Conservation (phyloP, 768 basidiomycete species). For the Collybiopsis confluens region DNA sequence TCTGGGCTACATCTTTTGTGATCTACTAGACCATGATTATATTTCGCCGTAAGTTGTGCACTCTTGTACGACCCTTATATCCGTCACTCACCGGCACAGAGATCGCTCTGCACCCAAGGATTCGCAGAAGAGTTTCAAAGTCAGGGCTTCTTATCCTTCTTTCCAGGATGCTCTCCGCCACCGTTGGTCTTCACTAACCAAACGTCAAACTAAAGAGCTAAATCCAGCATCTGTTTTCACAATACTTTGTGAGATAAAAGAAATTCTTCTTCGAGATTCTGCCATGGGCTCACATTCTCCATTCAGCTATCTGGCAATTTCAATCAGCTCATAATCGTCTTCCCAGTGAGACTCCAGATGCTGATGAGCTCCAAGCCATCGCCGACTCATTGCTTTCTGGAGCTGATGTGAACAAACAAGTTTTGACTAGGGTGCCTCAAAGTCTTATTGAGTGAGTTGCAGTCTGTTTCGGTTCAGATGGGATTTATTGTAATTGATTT, state of each 20-base stretch:
- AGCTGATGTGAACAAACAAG: constrained; percentile 70
- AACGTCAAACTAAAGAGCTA: constrained; percentile 77
- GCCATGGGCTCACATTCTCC: neutral
- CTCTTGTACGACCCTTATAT: neutral
- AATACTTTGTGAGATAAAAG: constrained; percentile 53
- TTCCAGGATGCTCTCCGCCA: constrained; percentile 60
- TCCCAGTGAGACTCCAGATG: constrained; percentile 45
- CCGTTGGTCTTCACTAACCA: constrained; percentile 66
- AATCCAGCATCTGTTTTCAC: constrained; percentile 71
- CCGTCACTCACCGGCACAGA: constrained; percentile 29
- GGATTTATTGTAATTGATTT: constrained; percentile 5
- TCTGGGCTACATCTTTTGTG: constrained; percentile 91
- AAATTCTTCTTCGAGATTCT: constrained; percentile 3
- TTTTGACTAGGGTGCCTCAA: constrained; percentile 50
- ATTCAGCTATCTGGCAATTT: constrained; percentile 79
- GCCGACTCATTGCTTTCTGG: constrained; percentile 55
- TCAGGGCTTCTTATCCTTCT: constrained; percentile 60
- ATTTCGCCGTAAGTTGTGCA: constrained; percentile 66
- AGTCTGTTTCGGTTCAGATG: constrained; percentile 2
- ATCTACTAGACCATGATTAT: constrained; percentile 83
- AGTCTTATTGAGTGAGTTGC: constrained; percentile 58
- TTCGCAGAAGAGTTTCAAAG: constrained; percentile 53
- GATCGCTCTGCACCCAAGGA: constrained; percentile 61
- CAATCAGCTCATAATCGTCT: constrained; percentile 57
- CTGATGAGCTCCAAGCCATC: constrained; percentile 57